phyloP scores from a whole-genome alignment of 2,329 filamentous ascomycete species.

The Venturia aucupariae region DNA sequence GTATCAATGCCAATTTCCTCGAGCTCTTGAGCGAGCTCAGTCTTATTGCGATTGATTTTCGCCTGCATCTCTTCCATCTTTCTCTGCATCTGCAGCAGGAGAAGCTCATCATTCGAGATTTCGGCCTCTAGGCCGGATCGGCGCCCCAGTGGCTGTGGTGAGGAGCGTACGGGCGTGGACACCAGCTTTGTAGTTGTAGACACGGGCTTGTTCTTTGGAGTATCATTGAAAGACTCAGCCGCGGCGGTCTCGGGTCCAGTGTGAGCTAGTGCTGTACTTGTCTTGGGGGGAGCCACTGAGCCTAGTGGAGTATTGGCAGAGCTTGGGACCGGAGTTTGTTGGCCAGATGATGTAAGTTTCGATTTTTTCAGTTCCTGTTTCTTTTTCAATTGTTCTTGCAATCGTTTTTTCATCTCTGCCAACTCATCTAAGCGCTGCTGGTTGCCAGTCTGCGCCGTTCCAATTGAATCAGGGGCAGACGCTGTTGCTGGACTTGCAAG shows the following conservation, averaged over 20 bases:
- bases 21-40: conserved; percentile 39
- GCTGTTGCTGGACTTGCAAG: neutral
- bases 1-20: conserved; percentile 39
- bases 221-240: neutral
- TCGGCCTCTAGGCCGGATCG: conserved; percentile 33
- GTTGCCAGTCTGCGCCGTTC: neutral
- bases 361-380: conserved; percentile 5
- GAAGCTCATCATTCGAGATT: conserved; percentile 31
- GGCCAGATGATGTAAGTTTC: neutral
- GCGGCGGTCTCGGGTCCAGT: neutral
- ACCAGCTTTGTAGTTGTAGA: neutral
- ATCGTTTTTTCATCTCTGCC: neutral
- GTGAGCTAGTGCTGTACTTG: neutral
- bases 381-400: neutral
- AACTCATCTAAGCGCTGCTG: neutral
- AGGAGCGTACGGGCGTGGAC: neutral
- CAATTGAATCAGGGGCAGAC: neutral
- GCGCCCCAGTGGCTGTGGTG: neutral
- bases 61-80: conserved; percentile 37
- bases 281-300: neutral
- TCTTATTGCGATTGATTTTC: conserved; percentile 29
- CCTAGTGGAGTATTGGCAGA: neutral
- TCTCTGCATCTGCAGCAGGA: conserved; percentile 31
- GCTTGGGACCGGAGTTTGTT: neutral
- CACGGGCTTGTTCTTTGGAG: neutral